Conservation (phyloP, 2,329 filamentous ascomycete genomes). For the Myotisia sp. region DNA sequence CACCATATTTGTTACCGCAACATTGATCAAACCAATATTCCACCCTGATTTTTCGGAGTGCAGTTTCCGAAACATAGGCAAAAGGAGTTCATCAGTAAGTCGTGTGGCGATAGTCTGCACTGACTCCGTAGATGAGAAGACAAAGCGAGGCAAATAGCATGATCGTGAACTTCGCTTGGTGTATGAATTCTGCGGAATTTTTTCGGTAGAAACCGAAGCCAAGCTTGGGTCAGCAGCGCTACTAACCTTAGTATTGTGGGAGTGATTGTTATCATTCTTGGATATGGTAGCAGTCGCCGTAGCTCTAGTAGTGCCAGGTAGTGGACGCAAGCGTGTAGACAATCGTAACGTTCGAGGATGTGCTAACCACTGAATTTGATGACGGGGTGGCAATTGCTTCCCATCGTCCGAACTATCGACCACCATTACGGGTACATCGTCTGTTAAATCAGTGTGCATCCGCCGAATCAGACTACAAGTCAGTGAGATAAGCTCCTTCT, state of each 20-base stretch:
- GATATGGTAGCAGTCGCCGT: too few relatives aligned
- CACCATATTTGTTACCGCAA: constrained; percentile 77
- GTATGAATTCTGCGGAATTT: constrained; percentile 36
- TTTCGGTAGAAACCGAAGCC: neutral
- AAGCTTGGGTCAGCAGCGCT: neutral
- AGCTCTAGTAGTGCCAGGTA: constrained; percentile 38
- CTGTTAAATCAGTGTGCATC: constrained; percentile 63
- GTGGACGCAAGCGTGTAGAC: constrained; percentile 53
- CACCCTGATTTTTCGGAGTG: constrained; percentile 56
- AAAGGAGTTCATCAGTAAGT: constrained; percentile 53
- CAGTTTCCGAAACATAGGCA: constrained; percentile 60
- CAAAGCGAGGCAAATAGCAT: constrained; percentile 54
- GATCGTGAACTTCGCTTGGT: constrained; percentile 65
- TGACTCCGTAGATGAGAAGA: constrained; percentile 50
- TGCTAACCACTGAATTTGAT: constrained; percentile 52
- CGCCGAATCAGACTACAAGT: constrained; percentile 57
- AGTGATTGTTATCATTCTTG: neutral
- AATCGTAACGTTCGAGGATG: constrained; percentile 69
- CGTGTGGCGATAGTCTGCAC: constrained; percentile 50
- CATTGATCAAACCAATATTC: constrained; percentile 72
- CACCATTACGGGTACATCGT: constrained; percentile 29
- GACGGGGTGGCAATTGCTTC: neutral
- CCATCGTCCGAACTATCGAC: constrained; percentile 11
- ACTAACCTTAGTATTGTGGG: too few relatives aligned
- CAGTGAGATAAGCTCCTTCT: constrained; percentile 54